Evolutionary conservation across 2,329 filamentous ascomycete species (phyloP), one percentile per base, ranked within the genome.

Genomic region (Tolypocladium endophyticum): DNA sequence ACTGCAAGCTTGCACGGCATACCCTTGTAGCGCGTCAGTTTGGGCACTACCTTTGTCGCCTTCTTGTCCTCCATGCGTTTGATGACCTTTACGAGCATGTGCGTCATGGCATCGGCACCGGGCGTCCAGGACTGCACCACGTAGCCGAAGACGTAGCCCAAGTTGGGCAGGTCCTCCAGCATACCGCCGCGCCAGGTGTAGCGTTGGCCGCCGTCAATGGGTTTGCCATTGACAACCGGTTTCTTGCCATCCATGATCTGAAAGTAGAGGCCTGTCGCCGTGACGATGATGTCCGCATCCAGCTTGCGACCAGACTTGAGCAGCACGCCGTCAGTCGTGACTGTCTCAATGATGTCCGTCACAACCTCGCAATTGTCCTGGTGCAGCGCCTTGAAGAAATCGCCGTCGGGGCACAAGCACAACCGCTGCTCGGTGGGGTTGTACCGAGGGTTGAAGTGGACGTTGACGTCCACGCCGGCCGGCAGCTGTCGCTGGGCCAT

Each of bases 391-490:
- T 77, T 69, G 71, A 79, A 85, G 66, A 85, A 86, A 65, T 86
- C 82, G 12, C 77, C 81, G 56, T 81, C 76, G 0, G 79, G 80
- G 23, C 73, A 86, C 61, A 90, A 76, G 66, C 90, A 94, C 9
- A 94, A 75, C 0, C 91, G 83, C 70, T 95, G 90, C 59, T 91
- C 81, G 79, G 89, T 87, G 0, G 86, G 86, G 45, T 82, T 79
- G 65, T 90, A 89, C 2, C 69, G 70, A 0, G 87, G 87, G 8
- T 79, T 81, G 71, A 89, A 89, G 69, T 89, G 83, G 1, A 82
- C 79, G 59, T 87, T 80, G 47, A 81, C 71, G 3, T 83, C 78
- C 41, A 85, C 71, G 23, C 75, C 71, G 9, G 71, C 68, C 0
- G 87, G 86, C 0, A 90, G 76, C 47, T 77, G 73, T n/a, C 68